Conservation (phyloP, 2,329 filamentous ascomycete genomes). For the Aspergillus transmontanensis region DNA sequence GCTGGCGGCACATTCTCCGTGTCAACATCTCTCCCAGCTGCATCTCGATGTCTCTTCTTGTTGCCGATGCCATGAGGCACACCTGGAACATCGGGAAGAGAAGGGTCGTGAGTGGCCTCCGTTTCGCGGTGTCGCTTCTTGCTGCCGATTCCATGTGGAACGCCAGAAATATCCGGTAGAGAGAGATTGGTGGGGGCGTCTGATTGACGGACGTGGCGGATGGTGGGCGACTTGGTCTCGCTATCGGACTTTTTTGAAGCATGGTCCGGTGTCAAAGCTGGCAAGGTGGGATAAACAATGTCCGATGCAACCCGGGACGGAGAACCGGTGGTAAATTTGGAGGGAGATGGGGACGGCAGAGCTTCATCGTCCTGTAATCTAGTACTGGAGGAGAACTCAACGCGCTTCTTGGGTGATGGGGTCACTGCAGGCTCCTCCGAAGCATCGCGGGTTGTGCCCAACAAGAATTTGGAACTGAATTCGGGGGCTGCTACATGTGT, state of each 20-base stretch:
- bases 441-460: slow-evolving; percentile 36
- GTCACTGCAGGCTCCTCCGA: slow-evolving; percentile 54
- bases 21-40: slow-evolving; percentile 34
- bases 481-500: slow-evolving; percentile 52
- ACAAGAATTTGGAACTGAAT: slow-evolving; percentile 54
- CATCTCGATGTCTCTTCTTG: slow-evolving; percentile 42
- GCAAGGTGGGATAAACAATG: slow-evolving; percentile 41
- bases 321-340: slow-evolving; percentile 35
- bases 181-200: slow-evolving; percentile 21
- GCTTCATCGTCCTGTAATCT: slow-evolving; percentile 44
- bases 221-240: slow-evolving; percentile 33
- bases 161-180: slow-evolving; percentile 35
- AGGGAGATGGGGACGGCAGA: slow-evolving; percentile 44
- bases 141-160: slow-evolving; percentile 42
- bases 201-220: slow-evolving; percentile 45
- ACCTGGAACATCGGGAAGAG: slow-evolving; percentile 20
- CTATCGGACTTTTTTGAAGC: slow-evolving; percentile 16
- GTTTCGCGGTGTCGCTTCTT: slow-evolving; percentile 40
- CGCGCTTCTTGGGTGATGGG: slow-evolving; percentile 74
- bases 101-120: slow-evolving; percentile 16
- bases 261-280: slow-evolving; percentile 40
- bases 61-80: slow-evolving; percentile 43
- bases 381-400: slow-evolving; percentile 76
- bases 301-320: slow-evolving; percentile 29
- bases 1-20: slow-evolving; percentile 36